Evolutionary conservation across 495 filamentous ascomycete genomes (phyloP).

Genomic region (Tuber calosporum): DNA sequence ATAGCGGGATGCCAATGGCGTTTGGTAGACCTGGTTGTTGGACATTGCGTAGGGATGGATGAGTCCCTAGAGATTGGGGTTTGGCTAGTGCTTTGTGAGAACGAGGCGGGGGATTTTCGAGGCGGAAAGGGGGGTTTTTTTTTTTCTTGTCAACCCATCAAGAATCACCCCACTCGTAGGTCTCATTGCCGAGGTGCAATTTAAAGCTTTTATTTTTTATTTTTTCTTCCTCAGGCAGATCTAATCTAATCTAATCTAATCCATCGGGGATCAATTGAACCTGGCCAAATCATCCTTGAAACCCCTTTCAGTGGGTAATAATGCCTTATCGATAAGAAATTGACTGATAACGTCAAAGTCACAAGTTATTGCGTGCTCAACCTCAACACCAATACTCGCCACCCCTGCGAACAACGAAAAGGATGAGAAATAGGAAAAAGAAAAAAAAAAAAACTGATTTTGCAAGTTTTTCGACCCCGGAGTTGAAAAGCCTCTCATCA

Average conservation of each 20-base stretch:
- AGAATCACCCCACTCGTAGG: constrained; percentile 16
- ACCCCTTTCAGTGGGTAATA: background rate
- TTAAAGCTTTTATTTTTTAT: background rate
- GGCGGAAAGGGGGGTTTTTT: background rate
- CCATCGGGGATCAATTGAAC: constrained; percentile 16
- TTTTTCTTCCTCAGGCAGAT: background rate
- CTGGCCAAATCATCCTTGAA: background rate
- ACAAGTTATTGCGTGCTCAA: constrained; percentile 34
- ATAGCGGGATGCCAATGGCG: constrained; percentile 67
- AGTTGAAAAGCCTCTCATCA: too few species aligned
- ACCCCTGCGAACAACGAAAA: background rate
- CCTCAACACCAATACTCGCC: background rate
- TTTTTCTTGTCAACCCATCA: background rate
- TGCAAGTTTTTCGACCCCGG: too few species aligned
- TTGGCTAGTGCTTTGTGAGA: background rate
- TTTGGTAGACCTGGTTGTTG: constrained; percentile 62
- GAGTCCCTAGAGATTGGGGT: background rate
- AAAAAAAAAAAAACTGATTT: background rate
- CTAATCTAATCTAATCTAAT: constrained; percentile 14
- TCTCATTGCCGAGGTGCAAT: constrained; percentile 1
- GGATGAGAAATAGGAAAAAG: background rate
- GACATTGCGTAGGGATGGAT: constrained; percentile 49
- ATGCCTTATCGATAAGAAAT: background rate
- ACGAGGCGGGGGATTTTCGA: background rate
- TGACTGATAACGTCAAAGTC: constrained; percentile 25